Base-by-base conservation (phyloP, 768 basidiomycete species). In the Tulasnella sp. region DNA sequence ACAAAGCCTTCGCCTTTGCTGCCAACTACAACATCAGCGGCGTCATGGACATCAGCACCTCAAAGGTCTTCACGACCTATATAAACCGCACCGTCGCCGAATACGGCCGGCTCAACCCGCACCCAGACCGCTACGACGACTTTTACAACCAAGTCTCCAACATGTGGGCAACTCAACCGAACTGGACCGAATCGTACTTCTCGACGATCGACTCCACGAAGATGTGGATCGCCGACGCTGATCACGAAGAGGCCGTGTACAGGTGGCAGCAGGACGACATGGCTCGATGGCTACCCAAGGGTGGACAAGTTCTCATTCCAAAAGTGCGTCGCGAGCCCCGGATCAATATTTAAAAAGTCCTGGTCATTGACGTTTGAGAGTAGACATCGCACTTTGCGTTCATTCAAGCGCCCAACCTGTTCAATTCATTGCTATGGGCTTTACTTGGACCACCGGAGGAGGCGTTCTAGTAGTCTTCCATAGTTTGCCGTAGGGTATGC, bases 301-400 rank as follows among this genome's bases (percentile, higher is more conserved):
- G 1, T 4, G 67, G 67, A 8, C 39, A 69, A 52, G 22, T 69
- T 5, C 39, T 69, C 9, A 26, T 69, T 3, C 67, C 67, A 29
- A 35, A 69, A 34, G 67, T 69, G 40, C 16, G 67, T 69, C 2
- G 22, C 19, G 5, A 8, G 22, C 52, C 11, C 16, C n/a, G 1
- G n/a, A n/a, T n/a, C n/a, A n/a, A n/a, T n/a, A n/a, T n/a, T n/a
- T n/a, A n/a, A n/a, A n/a, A n/a, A n/a, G n/a, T n/a, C n/a, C n/a
- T n/a, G n/a, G n/a, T n/a, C 5, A 1, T 22, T 44, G 35, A 69
- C 44, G 41, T 19, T 44, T 29, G 44, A n/a, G 34, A 40, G 35
- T n/a, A 36, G 35, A 26, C 64, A n/a, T 69, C 67, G 32, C 67
- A 69, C 42, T 69, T 69, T 34, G 67, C 67, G 29, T 69, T 69